Percentiles rank a stretch among this genome's conserved stretches.
phyloP scores from a whole-genome alignment of 1,139 yeast species.

The Pichia sp. region DNA sequence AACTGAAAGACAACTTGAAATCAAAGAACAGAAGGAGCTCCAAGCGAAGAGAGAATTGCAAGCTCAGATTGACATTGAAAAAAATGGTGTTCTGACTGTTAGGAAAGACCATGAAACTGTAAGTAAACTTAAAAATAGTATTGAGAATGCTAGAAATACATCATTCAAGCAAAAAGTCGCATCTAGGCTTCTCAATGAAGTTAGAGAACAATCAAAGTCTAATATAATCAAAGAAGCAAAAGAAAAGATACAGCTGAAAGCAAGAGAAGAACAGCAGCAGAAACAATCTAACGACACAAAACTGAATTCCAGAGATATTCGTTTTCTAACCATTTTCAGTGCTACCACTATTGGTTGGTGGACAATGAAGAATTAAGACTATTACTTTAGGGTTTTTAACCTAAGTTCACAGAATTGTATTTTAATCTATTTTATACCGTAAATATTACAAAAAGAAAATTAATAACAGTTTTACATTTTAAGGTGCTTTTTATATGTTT shows the following conservation, averaged over 20 bases:
- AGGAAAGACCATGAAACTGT: neutral
- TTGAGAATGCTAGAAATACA: too few species aligned
- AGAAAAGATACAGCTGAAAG: conserved; percentile 7
- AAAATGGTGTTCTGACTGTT: neutral
- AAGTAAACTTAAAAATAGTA: neutral
- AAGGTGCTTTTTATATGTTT: conserved; percentile 1
- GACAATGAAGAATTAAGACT: conserved; percentile 20
- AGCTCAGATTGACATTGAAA: neutral
- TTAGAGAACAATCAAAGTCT: conserved; percentile 9
- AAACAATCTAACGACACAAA: conserved; percentile 2
- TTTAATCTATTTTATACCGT: neutral
- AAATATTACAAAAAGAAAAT: neutral
- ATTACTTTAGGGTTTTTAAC: neutral
- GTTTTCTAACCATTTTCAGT: conserved; percentile 24
- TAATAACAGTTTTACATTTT: neutral
- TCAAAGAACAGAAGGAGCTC: neutral
- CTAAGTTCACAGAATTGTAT: neutral
- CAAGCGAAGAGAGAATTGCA: neutral
- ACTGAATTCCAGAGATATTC: conserved; percentile 18
- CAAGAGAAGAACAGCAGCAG: conserved; percentile 4
- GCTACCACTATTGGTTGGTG: conserved; percentile 28
- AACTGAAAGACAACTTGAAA: neutral
- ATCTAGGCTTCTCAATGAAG: conserved; percentile 3
- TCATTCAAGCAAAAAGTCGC: conserved; percentile 1
- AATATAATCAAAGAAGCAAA: conserved; percentile 11